Evolutionary conservation across 148 eudicot species (phyloP).

Genomic region (Rheum nobile): DNA sequence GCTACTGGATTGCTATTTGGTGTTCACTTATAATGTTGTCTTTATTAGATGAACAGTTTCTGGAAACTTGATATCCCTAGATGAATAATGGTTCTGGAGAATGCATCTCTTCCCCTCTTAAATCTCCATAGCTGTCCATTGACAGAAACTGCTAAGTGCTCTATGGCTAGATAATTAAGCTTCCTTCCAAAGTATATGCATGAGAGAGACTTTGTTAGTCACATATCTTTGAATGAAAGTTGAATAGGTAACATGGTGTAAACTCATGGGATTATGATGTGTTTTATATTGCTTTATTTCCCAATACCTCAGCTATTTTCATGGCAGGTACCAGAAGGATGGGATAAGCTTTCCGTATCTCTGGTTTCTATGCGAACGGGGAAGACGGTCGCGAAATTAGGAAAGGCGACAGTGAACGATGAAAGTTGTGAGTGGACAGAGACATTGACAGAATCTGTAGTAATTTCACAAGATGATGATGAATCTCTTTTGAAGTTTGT

Average conservation of each 20-base stretch:
- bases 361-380: conserved; percentile 48
- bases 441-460: conserved; percentile 35
- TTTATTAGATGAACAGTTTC: no score
- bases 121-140: neutral
- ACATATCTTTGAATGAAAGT: neutral
- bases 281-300: neutral
- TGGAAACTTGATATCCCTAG: no score
- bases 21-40: neutral
- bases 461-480: conserved; percentile 34
- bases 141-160: neutral
- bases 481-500: conserved; percentile 39
- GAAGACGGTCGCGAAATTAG: conserved; percentile 42
- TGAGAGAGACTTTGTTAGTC: neutral
- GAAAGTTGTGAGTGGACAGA: conserved; percentile 67
- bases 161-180: neutral
- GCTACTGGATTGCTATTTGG: neutral
- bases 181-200: neutral
- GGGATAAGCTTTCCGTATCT: conserved; percentile 59
- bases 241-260: neutral
- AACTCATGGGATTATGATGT: neutral
- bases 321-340: conserved; percentile 65
- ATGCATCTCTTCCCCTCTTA: neutral
- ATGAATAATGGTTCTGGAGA: neutral
- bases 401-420: conserved; percentile 39
- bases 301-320: neutral